phyloP scores from a whole-genome alignment of 441 rosid genomes.

The Jatropha multifida region DNA sequence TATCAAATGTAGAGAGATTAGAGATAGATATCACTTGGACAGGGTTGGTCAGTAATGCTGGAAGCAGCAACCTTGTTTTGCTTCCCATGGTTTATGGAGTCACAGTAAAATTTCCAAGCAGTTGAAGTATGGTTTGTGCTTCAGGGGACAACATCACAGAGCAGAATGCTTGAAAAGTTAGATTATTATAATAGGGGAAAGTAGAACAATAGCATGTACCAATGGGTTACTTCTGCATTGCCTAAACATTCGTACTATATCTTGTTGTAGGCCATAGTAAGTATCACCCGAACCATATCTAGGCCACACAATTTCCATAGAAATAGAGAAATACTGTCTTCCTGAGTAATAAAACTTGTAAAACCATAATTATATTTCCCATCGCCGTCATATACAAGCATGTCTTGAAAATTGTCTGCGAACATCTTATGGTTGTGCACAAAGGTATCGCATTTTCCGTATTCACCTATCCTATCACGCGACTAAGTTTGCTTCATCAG shows the following conservation, averaged over 20 bases:
- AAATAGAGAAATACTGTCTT: background rate
- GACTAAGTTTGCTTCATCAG: constrained; percentile 52
- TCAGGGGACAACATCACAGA: no score
- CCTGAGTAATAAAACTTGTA: background rate
- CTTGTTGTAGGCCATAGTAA: background rate
- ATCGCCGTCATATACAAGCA: background rate
- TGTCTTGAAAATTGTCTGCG: constrained; percentile 2
- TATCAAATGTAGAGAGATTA: no score
- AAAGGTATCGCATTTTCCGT: constrained; percentile 9
- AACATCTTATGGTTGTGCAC: background rate
- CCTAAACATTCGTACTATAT: background rate
- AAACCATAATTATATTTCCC: background rate
- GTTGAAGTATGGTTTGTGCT: no score
- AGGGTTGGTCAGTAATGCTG: no score
- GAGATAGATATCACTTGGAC: no score
- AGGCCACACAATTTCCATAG: background rate
- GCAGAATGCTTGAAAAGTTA: background rate
- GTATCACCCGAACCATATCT: background rate
- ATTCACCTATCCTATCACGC: constrained; percentile 29
- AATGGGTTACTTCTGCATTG: background rate
- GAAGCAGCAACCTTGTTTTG: no score
- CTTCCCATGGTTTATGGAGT: no score
- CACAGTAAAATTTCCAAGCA: no score
- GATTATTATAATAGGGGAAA: background rate
- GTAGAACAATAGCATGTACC: background rate